Evolutionary conservation across 129 eudicot genomes (phyloP).

Genomic region (Dittrichia graveolens): DNA sequence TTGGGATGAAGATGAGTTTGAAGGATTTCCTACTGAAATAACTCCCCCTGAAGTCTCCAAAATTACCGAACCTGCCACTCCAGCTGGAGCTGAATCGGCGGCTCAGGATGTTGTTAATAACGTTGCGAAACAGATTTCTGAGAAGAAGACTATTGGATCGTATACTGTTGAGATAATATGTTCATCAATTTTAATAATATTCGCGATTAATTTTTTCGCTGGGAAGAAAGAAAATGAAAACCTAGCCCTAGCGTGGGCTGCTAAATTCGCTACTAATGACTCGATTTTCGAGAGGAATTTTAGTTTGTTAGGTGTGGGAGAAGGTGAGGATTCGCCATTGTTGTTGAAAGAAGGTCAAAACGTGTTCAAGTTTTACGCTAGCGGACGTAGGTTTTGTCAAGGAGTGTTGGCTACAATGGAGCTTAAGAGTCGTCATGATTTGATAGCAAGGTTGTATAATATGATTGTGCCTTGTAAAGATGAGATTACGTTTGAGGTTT

Average conservation of each 20-base stretch:
- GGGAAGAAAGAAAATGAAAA: constrained; percentile 83
- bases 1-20: constrained; percentile 98
- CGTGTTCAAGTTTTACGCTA: constrained; percentile 80
- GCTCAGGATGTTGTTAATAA: background rate
- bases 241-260: constrained; percentile 86
- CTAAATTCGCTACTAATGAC: constrained; percentile 56
- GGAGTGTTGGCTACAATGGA: constrained; percentile 86
- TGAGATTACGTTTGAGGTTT: constrained; percentile 88
- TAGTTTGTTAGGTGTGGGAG: constrained; percentile 82
- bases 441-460: constrained; percentile 76
- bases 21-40: constrained; percentile 60
- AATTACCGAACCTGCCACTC: constrained; percentile 39
- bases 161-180: constrained; percentile 59
- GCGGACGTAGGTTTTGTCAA: constrained; percentile 86
- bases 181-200: constrained; percentile 48
- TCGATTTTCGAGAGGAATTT: constrained; percentile 85
- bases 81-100: background rate
- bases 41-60: constrained; percentile 29
- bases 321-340: constrained; percentile 75
- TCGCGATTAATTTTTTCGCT: constrained; percentile 61
- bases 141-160: constrained; percentile 23
- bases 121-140: background rate
- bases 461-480: constrained; percentile 79
- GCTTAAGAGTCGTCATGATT: constrained; percentile 84
- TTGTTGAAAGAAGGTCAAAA: constrained; percentile 84